Percentiles rank a stretch among this genome's conserved stretches.
Evolutionary conservation across 768 basidiomycete genomes (phyloP).

Genomic region (Mycena galopus): DNA sequence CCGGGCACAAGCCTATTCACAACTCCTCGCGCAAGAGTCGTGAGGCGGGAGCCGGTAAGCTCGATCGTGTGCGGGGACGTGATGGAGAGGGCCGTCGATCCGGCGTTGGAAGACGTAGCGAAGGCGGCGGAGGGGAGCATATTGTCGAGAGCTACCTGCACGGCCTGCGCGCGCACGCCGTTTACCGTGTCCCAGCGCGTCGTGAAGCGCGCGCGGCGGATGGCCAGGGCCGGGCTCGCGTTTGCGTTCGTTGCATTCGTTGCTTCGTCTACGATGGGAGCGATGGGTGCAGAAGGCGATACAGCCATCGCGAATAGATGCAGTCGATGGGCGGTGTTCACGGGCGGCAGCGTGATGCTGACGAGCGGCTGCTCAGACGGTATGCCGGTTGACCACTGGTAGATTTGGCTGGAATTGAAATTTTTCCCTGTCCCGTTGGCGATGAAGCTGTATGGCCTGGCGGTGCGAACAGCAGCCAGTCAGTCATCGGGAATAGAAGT

Average conservation of each 20-base stretch:
- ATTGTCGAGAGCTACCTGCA: constrained; percentile 67
- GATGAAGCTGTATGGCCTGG: constrained; percentile 23
- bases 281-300: constrained; percentile 40
- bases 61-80: constrained; percentile 46
- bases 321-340: constrained; percentile 52
- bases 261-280: constrained; percentile 5
- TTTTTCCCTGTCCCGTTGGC: neutral
- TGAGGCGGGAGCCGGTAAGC: constrained; percentile 53
- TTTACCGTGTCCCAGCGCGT: constrained; percentile 60
- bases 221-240: constrained; percentile 46
- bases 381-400: constrained; percentile 26
- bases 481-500: neutral
- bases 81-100: neutral
- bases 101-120: constrained; percentile 42
- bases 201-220: constrained; percentile 60
- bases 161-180: constrained; percentile 56
- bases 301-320: constrained; percentile 62
- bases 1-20: constrained; percentile 61
- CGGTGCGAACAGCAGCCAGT: neutral
- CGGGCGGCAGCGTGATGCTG: constrained; percentile 31
- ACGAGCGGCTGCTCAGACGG: constrained; percentile 21
- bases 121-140: constrained; percentile 52
- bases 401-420: constrained; percentile 20
- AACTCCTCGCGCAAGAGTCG: constrained; percentile 55
- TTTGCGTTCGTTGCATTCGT: neutral